phyloP scores from a whole-genome alignment of 78 protist species.

The Emiliania huxleyi region DNA sequence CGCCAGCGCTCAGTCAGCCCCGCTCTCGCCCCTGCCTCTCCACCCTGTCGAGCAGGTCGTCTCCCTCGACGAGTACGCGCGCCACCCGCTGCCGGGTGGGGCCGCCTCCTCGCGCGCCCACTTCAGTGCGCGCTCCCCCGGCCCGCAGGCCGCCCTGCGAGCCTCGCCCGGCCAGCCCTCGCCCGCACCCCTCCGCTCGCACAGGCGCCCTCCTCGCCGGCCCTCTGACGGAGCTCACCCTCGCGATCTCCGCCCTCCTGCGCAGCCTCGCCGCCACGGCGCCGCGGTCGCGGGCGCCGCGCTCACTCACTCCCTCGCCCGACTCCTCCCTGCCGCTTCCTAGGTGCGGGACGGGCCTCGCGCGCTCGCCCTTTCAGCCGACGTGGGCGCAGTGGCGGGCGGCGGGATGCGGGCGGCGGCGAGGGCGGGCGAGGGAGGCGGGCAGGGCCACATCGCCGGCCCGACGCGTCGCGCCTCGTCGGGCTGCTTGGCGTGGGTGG shows the following conservation, averaged over 20 bases:
- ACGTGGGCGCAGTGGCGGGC: slow-evolving; percentile 1
- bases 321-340: too few species aligned
- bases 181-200: too few species aligned
- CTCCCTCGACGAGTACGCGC: background rate
- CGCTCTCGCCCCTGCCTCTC: background rate
- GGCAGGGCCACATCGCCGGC: too few species aligned
- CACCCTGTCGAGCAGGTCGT: background rate
- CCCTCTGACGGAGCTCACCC: background rate
- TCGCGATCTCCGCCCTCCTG: background rate
- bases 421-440: too few species aligned
- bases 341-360: too few species aligned
- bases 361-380: too few species aligned
- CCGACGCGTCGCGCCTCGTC: background rate
- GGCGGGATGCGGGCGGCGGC: too few species aligned
- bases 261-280: background rate
- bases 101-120: background rate
- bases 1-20: background rate
- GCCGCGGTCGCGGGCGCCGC: too few species aligned
- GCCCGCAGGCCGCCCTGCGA: too few species aligned
- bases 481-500: background rate
- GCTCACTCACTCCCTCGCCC: background rate
- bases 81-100: background rate
- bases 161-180: too few species aligned
- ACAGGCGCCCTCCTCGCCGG: background rate
- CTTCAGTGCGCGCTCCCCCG: too few species aligned